Conservation (phyloP, 495 filamentous ascomycete genomes). For the Amniculicola lignicola region DNA sequence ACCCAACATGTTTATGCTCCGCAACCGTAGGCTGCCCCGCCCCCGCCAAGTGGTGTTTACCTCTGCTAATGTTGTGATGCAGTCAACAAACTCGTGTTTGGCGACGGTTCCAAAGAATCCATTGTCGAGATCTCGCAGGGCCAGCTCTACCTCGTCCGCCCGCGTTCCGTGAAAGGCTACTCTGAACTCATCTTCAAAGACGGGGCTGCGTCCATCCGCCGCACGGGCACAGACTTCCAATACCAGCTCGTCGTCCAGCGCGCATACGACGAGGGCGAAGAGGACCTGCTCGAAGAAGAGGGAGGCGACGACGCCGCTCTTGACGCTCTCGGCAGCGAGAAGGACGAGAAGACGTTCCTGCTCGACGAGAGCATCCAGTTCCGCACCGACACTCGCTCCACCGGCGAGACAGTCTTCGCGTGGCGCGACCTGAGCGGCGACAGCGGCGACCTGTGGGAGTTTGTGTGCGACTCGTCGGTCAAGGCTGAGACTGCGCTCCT, state of each 20-base stretch:
- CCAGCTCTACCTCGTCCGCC: constrained; percentile 94
- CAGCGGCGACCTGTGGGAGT: constrained; percentile 89
- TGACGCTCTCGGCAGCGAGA: constrained; percentile 63
- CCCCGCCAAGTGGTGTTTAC: constrained; percentile 7
- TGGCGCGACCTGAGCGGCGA: constrained; percentile 96
- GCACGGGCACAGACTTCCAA: constrained; percentile 89
- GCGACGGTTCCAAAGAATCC: constrained; percentile 86
- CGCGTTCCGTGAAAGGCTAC: constrained; percentile 91
- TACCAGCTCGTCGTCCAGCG: constrained; percentile 96
- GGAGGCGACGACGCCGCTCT: constrained; percentile 72
- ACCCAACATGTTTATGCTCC: constrained; percentile 37
- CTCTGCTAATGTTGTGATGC: constrained; percentile 6
- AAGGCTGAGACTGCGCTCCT: constrained; percentile 66
- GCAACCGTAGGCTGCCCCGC: constrained; percentile 28
- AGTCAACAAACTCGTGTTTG: constrained; percentile 92
- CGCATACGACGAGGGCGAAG: constrained; percentile 96
- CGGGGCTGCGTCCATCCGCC: constrained; percentile 83
- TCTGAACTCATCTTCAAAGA: constrained; percentile 99
- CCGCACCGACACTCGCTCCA: constrained; percentile 72
- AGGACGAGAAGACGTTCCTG: constrained; percentile 95
- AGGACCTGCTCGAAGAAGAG: constrained; percentile 77
- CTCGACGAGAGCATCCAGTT: constrained; percentile 90
- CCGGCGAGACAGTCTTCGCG: constrained; percentile 76
- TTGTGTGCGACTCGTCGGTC: constrained; percentile 79
- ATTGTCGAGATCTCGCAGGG: constrained; percentile 93